phyloP scores from a whole-genome alignment of 768 basidiomycete species.

The Hygrophorus pudorinus region DNA sequence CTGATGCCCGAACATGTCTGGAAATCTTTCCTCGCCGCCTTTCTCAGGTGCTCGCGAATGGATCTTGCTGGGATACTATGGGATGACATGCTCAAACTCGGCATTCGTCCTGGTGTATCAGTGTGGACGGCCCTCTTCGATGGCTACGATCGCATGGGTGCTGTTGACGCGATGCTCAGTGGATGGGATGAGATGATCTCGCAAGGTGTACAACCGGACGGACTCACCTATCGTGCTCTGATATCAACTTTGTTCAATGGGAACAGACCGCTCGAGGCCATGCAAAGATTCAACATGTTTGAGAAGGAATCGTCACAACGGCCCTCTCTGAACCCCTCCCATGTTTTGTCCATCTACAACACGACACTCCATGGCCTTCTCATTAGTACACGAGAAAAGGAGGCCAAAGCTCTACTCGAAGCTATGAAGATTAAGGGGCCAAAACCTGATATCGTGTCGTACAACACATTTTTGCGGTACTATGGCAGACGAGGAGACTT shows the following conservation, averaged over 20 bases:
- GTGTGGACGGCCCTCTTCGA: conserved; percentile 70
- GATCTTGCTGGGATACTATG: conserved; percentile 57
- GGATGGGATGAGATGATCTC: conserved; percentile 58
- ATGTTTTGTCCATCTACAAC: conserved; percentile 50
- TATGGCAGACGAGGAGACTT: conserved; percentile 57
- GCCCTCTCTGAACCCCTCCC: conserved; percentile 3
- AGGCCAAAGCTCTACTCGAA: conserved; percentile 32
- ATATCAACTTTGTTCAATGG: conserved; percentile 50
- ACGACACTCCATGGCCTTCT: conserved; percentile 67
- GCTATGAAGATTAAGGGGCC: conserved; percentile 42
- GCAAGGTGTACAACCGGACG: conserved; percentile 48
- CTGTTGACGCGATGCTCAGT: conserved; percentile 40
- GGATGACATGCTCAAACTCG: conserved; percentile 49
- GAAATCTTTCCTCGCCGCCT: conserved; percentile 57
- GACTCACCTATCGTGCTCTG: conserved; percentile 58
- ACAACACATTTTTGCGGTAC: conserved; percentile 72
- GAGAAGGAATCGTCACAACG: conserved; percentile 23
- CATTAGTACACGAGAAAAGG: conserved; percentile 24
- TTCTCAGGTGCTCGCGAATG: conserved; percentile 42
- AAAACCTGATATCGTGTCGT: conserved; percentile 60
- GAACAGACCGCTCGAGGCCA: conserved; percentile 39
- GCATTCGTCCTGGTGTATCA: conserved; percentile 39
- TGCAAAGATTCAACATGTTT: conserved; percentile 42
- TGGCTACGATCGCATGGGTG: conserved; percentile 43
- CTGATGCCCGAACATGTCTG: conserved; percentile 49